Percentiles rank a stretch among this genome's conserved stretches.
Evolutionary conservation across 441 rosid genomes (phyloP).

Genomic region (Isatis lusitanica): DNA sequence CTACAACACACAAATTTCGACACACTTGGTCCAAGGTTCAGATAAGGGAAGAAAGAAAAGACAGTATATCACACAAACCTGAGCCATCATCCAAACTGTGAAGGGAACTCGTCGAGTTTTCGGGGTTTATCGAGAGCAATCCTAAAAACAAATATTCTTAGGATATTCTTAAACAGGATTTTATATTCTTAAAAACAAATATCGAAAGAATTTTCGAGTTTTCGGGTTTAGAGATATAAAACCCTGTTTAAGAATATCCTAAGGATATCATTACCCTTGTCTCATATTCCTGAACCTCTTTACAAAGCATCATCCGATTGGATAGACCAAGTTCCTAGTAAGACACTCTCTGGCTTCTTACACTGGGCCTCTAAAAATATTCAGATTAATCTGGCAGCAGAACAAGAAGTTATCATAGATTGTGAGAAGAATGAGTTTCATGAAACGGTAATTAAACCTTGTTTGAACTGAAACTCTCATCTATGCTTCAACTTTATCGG

Average conservation of each 20-base stretch:
- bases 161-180: no score
- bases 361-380: not conserved
- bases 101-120: slow-evolving; percentile 49
- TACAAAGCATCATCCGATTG: slow-evolving; percentile 67
- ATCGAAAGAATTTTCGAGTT: no score
- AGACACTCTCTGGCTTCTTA: not conserved
- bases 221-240: no score
- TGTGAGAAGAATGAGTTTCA: not conserved
- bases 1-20: not conserved
- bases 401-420: not conserved
- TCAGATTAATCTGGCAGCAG: not conserved
- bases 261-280: no score
- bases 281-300: slow-evolving; percentile 56
- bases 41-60: not conserved
- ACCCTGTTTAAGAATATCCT: no score
- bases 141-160: slow-evolving; percentile 25
- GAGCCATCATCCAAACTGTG: slow-evolving; percentile 7
- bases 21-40: not conserved
- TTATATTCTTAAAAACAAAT: no score
- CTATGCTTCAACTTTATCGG: not conserved
- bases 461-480: not conserved
- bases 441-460: not conserved
- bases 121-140: no score
- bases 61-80: not conserved
- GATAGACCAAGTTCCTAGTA: slow-evolving; percentile 39